phyloP scores from a whole-genome alignment of 148 eudicot species.

The Camellia granthamiana region DNA sequence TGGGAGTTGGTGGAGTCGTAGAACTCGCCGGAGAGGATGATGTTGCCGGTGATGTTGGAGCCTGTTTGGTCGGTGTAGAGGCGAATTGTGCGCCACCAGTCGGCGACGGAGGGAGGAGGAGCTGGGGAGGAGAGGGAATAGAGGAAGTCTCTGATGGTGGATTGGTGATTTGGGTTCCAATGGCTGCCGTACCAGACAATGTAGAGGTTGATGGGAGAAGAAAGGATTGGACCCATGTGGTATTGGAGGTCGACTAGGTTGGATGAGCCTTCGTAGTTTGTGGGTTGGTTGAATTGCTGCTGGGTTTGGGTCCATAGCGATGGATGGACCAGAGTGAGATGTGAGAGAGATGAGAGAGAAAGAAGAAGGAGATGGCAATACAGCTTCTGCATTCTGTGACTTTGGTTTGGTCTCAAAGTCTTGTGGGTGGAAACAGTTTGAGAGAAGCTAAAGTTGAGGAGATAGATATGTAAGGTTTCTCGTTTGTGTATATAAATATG shows the following conservation, averaged over 20 bases:
- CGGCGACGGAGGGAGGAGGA: constrained; percentile 37
- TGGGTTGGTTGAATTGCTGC: constrained; percentile 15
- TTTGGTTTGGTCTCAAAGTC: neutral
- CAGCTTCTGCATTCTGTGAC: constrained; percentile 8
- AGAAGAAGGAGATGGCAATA: constrained; percentile 15
- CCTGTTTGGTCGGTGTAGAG: constrained; percentile 49
- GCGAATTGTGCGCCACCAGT: constrained; percentile 44
- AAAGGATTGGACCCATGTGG: constrained; percentile 55
- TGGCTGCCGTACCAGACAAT: constrained; percentile 50
- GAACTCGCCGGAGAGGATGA: constrained; percentile 27
- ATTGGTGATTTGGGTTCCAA: constrained; percentile 38
- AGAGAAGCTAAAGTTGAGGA: neutral
- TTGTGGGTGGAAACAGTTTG: constrained; percentile 7
- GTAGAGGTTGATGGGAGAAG: constrained; percentile 36
- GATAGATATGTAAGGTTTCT: constrained; percentile 6
- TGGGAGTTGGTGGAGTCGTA: constrained; percentile 30
- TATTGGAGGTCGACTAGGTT: constrained; percentile 37
- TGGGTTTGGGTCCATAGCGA: constrained; percentile 10
- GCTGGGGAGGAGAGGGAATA: constrained; percentile 37
- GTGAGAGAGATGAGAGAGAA: constrained; percentile 7
- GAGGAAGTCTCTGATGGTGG: constrained; percentile 42
- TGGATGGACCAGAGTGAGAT: constrained; percentile 17
- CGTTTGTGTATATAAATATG: neutral
- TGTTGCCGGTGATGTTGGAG: constrained; percentile 28
- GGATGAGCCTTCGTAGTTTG: constrained; percentile 49